Percentiles rank a stretch among this genome's conserved stretches.
Evolutionary conservation across 176 grass and related monocot genomes (phyloP).

Genomic region (Lolium perenne): DNA sequence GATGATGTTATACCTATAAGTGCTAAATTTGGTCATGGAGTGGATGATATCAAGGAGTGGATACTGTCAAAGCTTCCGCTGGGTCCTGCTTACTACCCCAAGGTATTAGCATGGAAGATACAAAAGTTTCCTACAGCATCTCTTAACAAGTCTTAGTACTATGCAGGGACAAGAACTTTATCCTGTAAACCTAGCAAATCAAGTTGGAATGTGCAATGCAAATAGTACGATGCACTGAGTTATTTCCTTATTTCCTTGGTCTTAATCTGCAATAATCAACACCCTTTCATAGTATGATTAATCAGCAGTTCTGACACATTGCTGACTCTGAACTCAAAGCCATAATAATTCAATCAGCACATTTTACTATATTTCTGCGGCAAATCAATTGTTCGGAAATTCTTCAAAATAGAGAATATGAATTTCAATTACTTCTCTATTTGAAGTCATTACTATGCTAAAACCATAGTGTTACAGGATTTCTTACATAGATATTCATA

Average conservation of each 20-base stretch:
- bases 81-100: conserved; percentile 95
- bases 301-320: not conserved
- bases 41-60: conserved; percentile 94
- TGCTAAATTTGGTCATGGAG: conserved; percentile 90
- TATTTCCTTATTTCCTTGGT: not conserved
- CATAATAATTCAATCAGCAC: not conserved
- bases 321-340: conserved; percentile 19
- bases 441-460: not conserved
- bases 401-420: not conserved
- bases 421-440: not conserved
- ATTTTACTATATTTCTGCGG: not conserved
- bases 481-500: conserved; percentile 5
- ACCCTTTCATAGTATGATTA: not conserved
- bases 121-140: not conserved
- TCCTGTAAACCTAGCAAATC: not conserved
- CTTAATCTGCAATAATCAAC: not conserved
- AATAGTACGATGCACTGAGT: not conserved
- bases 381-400: conserved; percentile 7
- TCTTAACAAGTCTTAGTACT: not conserved
- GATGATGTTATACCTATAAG: conserved; percentile 98
- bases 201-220: not conserved
- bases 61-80: conserved; percentile 89
- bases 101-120: conserved; percentile 49
- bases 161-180: not conserved
- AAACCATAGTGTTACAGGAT: not conserved